These are phyloP conservation scores for Plectranthus barbatus DNA, from an alignment of 257 asterid genomes.

Conservation along the genomic window DNA sequence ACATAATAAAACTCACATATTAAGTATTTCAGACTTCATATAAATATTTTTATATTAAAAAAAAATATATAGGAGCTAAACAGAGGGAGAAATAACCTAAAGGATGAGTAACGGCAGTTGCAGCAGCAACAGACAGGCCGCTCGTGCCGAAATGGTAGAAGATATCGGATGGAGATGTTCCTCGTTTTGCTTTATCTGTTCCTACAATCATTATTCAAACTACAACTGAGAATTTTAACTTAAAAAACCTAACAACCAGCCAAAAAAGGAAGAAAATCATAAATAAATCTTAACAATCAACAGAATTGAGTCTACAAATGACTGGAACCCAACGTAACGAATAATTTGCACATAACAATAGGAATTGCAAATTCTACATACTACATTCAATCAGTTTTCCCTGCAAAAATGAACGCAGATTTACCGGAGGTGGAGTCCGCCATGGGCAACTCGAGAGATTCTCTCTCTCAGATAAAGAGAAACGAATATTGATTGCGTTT, in stretches of 20 bases:
- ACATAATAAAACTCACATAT: background rate
- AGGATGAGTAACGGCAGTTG: conserved; percentile 89
- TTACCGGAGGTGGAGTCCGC: conserved; percentile 32
- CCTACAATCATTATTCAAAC: conserved; percentile 20
- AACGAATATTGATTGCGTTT: background rate
- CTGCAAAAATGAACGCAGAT: background rate
- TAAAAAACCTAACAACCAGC: background rate
- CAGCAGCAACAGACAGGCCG: conserved; percentile 86
- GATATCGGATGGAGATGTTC: conserved; percentile 51
- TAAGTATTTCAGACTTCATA: too few species aligned
- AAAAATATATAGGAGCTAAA: background rate
- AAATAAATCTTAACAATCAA: background rate
- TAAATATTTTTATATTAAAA: too few species aligned
- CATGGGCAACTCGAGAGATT: conserved; percentile 14
- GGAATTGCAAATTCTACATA: background rate
- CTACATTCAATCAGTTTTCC: background rate
- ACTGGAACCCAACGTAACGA: background rate
- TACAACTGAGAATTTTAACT: background rate
- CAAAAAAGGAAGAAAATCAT: background rate
- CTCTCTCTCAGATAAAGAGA: background rate
- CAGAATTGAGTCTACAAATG: background rate
- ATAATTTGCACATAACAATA: background rate
- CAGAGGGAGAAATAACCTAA: conserved; percentile 41
- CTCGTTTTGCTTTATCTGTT: conserved; percentile 32
- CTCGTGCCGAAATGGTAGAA: conserved; percentile 74